Evolutionary conservation across 495 filamentous ascomycete genomes (phyloP), one percentile per base, ranked within the genome.

Genomic region (Talaromyces ruber): DNA sequence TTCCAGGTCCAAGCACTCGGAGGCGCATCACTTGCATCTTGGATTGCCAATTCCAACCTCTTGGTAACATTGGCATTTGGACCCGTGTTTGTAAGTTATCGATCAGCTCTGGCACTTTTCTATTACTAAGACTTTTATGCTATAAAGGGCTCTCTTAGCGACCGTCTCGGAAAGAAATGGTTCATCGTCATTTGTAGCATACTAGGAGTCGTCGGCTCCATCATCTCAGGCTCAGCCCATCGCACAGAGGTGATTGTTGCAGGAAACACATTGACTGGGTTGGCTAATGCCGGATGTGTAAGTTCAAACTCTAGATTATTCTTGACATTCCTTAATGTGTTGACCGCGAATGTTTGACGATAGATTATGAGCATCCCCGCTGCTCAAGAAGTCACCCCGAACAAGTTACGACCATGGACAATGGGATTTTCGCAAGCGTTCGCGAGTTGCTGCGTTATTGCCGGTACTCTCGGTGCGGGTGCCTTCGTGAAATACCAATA

Each of bases 161-260:
- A 59, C 34, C 56, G 32, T 22, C 30, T 59, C 6, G 32, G 56
- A 24, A 59, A 59, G 30, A 59, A 59, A 59, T 26, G 56, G 56
- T 59, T 59, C n/a, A 59, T 59, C 56, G 32, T 59, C 32, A 25
- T 39, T 26, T 34, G 56, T 4, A 37, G 56, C 29, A 24, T 39
- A 30, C 21, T 59, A 4, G 56, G 56, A 25, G 21, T 59, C 34
- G 11, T 59, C 56, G 56, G 56, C 28, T 37, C 28, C 8, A 37
- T 59, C 16, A 39, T 59, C 26, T 34, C 56, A 8, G 32, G 56
- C 34, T 37, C 28, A 0, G 56, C 56, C 12, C 28, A 34, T 39
- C 28, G 18, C 18, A 59, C 56, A 18, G 22, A 34, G 43, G 56
- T 59, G 28, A 39, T 58, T 6, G 29, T 58, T 22, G 55, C 26